A percentile compares a stretch with the other conserved stretches of the same genome.
Conservation (phyloP, 164 flowering plant species). For the Kalanchoe fedtschenkoi region DNA sequence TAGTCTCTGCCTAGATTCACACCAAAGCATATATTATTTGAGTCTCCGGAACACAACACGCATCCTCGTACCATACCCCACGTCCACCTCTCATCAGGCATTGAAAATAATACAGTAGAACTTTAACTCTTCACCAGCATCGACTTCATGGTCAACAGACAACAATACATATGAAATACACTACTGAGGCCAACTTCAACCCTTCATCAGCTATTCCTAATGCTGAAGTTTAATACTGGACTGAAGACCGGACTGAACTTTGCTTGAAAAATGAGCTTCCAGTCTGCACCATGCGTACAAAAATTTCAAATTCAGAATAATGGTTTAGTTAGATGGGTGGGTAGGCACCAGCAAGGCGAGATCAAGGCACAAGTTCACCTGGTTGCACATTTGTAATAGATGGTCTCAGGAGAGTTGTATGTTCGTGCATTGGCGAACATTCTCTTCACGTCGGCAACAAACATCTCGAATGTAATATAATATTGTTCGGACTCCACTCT, state of each 20-base stretch:
- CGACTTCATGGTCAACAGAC: background rate
- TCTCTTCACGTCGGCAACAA: constrained; percentile 78
- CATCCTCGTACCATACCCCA: no score
- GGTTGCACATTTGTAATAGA: constrained; percentile 83
- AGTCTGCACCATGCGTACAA: constrained; percentile 33
- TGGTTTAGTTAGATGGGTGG: background rate
- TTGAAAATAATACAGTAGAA: no score
- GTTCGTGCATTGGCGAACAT: constrained; percentile 90
- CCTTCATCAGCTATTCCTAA: constrained; percentile 2
- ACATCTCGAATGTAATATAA: constrained; percentile 95
- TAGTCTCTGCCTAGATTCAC: no score
- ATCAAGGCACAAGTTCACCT: constrained; percentile 29
- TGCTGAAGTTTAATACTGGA: constrained; percentile 46
- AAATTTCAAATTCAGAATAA: background rate
- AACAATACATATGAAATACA: background rate
- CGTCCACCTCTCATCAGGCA: no score
- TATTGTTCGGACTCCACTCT: constrained; percentile 91
- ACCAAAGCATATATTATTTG: no score
- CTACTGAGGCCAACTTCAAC: background rate
- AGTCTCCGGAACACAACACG: no score
- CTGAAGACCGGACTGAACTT: constrained; percentile 63
- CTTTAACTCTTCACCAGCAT: no score
- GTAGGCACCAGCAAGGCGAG: no score
- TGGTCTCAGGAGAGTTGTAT: constrained; percentile 92
- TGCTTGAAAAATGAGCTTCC: constrained; percentile 61